A percentile compares a stretch with the other conserved stretches of the same genome.
phyloP scores from a whole-genome alignment of 192 early-diverging fungal species.

The Phlyctochytrium planicorne region DNA sequence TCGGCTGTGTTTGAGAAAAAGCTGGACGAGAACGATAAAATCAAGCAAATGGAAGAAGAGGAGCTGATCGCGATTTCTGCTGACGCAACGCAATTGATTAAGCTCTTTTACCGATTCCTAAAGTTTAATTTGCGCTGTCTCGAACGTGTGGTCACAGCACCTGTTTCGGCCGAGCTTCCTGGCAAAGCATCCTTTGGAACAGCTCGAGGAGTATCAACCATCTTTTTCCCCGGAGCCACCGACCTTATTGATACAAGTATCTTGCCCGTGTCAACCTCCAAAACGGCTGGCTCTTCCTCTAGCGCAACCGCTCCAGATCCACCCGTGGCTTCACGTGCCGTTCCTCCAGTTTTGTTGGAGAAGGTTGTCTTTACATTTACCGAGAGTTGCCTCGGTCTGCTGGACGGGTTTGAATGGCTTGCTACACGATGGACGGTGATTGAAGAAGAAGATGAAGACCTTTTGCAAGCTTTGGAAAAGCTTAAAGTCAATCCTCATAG shows the following conservation, averaged over 20 bases:
- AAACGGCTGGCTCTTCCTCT: background rate
- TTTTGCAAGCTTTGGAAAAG: conserved; percentile 3
- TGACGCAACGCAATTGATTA: conserved; percentile 63
- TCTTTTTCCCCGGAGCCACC: background rate
- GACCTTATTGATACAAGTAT: conserved; percentile 4
- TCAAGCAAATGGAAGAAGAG: background rate
- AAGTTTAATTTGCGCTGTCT: conserved; percentile 65
- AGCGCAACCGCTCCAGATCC: conserved; percentile 13
- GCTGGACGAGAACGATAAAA: background rate
- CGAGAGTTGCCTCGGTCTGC: conserved; percentile 69
- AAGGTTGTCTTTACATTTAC: conserved; percentile 64
- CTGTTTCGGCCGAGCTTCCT: conserved; percentile 8
- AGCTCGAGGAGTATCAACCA: background rate
- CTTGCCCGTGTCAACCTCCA: background rate
- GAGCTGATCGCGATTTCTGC: conserved; percentile 13
- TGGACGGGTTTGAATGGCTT: conserved; percentile 73
- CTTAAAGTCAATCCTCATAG: conserved; percentile 15
- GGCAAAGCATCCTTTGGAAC: conserved; percentile 3
- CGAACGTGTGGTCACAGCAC: conserved; percentile 50
- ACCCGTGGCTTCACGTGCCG: conserved; percentile 7
- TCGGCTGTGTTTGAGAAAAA: background rate
- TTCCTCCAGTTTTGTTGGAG: conserved; percentile 43
- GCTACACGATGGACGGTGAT: conserved; percentile 31
- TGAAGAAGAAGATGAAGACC: conserved; percentile 4
- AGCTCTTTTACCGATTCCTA: conserved; percentile 68